Base-by-base conservation (phyloP, 2,329 filamentous ascomycete genomes). In the Aspergillus felis region DNA sequence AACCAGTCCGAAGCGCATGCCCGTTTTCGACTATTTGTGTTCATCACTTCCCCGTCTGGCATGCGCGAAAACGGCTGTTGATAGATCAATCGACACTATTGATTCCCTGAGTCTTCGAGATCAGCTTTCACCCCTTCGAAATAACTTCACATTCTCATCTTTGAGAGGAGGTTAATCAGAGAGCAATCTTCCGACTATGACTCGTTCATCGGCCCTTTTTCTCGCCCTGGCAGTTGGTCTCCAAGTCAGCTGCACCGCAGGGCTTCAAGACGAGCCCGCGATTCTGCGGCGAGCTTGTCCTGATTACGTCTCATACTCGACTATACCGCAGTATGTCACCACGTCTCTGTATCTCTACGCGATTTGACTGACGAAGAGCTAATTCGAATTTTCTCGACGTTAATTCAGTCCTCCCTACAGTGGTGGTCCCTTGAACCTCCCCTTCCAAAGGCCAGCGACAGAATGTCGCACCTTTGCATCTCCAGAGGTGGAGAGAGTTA, bases 391-490 rank as follows among this genome's bases (percentile, higher is more conserved):
- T 22, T 24, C 41, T n/a, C 20, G n/a, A 17, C 27, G 29, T 35
- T 20, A 7, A 22, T 22, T 41, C 60, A 96, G 92, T 72, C 82
- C 81, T 22, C 94, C 94, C 1, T 84, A 88, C 61, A 96, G 91
- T 73, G 80, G 87, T 22, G 94, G 94, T 1, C 88, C 89, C 4
- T 81, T 95, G 68, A 80, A 82, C 53, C 82, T 99, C 1, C 92
- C 94, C 0, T 97, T 86, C 74, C 94, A 99, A 73, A 84, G 94
- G 57, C 94, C 94, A 3, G 84, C 87, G 32, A 79, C 81, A 55
- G 83, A 85, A 71, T 99, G 94, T 74, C 90, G 94, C 61, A 97
- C 92, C 0, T 99, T 97, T 76, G 84, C 86, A 56, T 97, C 92
- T 0, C 84, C 89, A 25, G 82, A 88, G 3, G 95, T 97, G 49